Percentiles rank a stretch among this genome's conserved stretches.
Conservation (phyloP, 192 early-diverging fungal species). For the Podila clonocystis region DNA sequence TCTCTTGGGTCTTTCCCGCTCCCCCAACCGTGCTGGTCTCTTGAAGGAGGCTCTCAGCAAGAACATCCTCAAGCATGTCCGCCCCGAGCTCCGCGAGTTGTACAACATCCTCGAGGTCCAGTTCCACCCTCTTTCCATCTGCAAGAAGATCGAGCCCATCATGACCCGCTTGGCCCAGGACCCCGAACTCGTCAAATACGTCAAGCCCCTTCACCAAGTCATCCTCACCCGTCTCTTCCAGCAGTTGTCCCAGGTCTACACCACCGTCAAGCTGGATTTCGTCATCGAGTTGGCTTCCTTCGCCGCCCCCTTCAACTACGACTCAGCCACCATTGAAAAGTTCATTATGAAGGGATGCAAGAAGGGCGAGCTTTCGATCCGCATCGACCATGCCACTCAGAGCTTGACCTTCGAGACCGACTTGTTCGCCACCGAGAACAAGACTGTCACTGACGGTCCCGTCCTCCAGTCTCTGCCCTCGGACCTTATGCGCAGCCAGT, state of each 20-base stretch:
- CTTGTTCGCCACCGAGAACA: constrained; percentile 80
- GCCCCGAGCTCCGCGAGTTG: constrained; percentile 89
- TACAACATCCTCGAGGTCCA: constrained; percentile 98
- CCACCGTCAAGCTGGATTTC: constrained; percentile 95
- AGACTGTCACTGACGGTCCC: constrained; percentile 82
- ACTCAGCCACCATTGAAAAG: constrained; percentile 91
- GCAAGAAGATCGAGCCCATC: constrained; percentile 94
- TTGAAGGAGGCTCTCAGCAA: constrained; percentile 92
- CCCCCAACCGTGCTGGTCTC: constrained; percentile 90
- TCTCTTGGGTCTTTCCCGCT: constrained; percentile 84
- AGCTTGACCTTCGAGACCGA: constrained; percentile 95
- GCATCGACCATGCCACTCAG: constrained; percentile 92
- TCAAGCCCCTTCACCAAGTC: constrained; percentile 93
- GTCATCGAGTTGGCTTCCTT: constrained; percentile 90
- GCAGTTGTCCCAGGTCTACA: constrained; percentile 98
- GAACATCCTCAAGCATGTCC: constrained; percentile 85
- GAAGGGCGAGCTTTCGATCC: constrained; percentile 94
- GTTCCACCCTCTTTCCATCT: constrained; percentile 98
- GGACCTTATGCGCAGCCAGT: constrained; percentile 93
- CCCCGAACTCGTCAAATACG: constrained; percentile 87
- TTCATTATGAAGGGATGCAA: constrained; percentile 99
- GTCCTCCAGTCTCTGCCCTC: constrained; percentile 86
- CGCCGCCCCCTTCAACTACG: constrained; percentile 86
- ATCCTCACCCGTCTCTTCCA: constrained; percentile 98
- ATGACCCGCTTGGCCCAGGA: constrained; percentile 78